These are phyloP conservation scores for Jamesozyma spencerorum DNA, from an alignment of 805 yeast genomes.

Conservation along the genomic window DNA sequence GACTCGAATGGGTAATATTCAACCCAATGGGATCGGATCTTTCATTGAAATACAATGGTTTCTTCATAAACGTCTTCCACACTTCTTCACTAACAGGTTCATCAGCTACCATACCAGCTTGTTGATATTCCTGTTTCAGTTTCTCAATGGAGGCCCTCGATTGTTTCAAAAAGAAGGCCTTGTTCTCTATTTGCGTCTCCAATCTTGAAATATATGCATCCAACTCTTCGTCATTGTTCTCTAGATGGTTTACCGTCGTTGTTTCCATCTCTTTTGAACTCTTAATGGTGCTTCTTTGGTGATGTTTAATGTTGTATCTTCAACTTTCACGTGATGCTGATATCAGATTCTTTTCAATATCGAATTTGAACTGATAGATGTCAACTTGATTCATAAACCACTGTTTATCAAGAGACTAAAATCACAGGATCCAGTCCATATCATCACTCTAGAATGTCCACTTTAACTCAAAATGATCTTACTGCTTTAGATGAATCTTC, in stretches of 20 bases:
- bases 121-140: constrained; percentile 5
- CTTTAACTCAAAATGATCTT: constrained; percentile 34
- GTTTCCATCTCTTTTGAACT: too few relatives aligned
- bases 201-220: constrained; percentile 15
- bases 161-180: constrained; percentile 20
- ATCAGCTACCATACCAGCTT: background rate
- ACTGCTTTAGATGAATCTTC: constrained; percentile 54
- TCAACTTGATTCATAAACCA: too few relatives aligned
- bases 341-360: too few relatives aligned
- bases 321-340: too few relatives aligned
- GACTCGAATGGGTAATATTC: constrained; percentile 14
- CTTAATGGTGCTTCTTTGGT: too few relatives aligned
- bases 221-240: background rate
- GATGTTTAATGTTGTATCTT: too few relatives aligned
- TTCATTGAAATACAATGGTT: constrained; percentile 24
- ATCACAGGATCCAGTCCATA: too few relatives aligned
- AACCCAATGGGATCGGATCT: constrained; percentile 29
- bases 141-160: constrained; percentile 13
- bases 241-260: too few relatives aligned
- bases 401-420: too few relatives aligned
- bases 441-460: too few relatives aligned
- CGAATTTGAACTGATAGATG: too few relatives aligned
- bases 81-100: background rate
- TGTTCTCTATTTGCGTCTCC: constrained; percentile 21
- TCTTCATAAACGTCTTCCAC: constrained; percentile 17